These are phyloP conservation scores for Marsdenia floribunda DNA, from an alignment of 257 asterid genomes.

Conservation along the genomic window DNA sequence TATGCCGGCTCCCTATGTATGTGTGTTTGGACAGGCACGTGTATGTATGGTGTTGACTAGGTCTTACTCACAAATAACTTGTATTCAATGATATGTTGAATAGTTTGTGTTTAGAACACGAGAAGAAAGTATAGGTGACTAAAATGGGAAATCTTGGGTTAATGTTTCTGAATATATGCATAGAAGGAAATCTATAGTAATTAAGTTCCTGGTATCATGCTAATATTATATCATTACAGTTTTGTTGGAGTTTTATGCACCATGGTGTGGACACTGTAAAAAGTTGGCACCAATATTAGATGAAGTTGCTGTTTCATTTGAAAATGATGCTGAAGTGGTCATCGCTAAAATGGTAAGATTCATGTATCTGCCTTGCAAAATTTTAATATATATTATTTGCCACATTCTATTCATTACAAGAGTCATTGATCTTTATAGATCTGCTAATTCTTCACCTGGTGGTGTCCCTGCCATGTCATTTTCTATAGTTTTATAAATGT, in stretches of 20 bases:
- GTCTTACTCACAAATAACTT: background rate
- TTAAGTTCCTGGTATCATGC: background rate
- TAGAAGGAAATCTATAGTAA: background rate
- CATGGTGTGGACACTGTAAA: slow-evolving; percentile 97
- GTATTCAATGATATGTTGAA: background rate
- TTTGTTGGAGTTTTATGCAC: slow-evolving; percentile 81
- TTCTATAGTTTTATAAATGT: background rate
- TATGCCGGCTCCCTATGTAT: background rate
- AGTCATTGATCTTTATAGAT: background rate
- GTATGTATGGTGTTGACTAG: background rate
- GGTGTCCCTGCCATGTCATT: background rate
- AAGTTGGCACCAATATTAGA: slow-evolving; percentile 87
- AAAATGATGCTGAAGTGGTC: slow-evolving; percentile 57
- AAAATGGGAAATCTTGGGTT: background rate
- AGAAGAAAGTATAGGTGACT: background rate
- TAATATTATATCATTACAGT: slow-evolving; percentile 37
- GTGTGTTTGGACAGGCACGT: background rate
- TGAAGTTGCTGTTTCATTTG: slow-evolving; percentile 74
- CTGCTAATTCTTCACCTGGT: background rate
- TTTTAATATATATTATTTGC: background rate
- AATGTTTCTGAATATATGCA: background rate
- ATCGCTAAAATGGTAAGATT: slow-evolving; percentile 77
- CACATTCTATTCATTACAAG: background rate
- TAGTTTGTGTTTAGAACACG: background rate
- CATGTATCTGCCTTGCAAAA: background rate